These are phyloP conservation scores for Aureobasidium sp. DNA, from an alignment of 2,329 filamentous ascomycete genomes.

Conservation along the genomic window DNA sequence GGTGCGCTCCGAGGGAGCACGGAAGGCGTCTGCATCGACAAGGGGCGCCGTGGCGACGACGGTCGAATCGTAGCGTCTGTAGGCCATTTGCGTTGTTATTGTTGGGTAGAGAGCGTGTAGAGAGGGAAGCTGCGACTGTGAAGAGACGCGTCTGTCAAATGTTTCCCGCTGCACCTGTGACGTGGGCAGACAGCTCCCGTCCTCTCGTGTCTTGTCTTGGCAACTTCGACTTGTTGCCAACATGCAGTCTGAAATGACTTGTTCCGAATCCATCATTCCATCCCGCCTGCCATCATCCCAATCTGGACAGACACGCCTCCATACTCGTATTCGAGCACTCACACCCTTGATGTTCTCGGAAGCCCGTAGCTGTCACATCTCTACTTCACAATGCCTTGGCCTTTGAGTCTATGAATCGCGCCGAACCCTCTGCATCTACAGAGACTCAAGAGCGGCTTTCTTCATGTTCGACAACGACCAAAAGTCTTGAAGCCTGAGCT, in stretches of 20 bases:
- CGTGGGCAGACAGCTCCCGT: not conserved
- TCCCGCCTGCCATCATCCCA: not conserved
- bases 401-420: not conserved
- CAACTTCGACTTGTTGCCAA: not conserved
- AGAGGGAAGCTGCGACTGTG: not conserved
- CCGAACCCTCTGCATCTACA: not conserved
- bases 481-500: not conserved
- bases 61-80: conserved; percentile 7
- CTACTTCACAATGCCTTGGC: not conserved
- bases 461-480: not conserved
- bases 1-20: not conserved
- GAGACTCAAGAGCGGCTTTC: not conserved
- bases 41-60: not conserved
- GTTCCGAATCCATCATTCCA: not conserved
- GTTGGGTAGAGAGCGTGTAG: not conserved
- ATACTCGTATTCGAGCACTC: not conserved
- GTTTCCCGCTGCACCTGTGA: not conserved
- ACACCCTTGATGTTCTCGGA: not conserved
- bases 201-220: not conserved
- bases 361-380: not conserved
- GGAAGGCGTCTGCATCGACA: not conserved
- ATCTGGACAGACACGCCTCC: not conserved
- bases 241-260: not conserved
- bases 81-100: not conserved
- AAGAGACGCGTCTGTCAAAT: not conserved